phyloP scores from a whole-genome alignment of 2,329 filamentous ascomycete genomes.

The Dothistroma pini region DNA sequence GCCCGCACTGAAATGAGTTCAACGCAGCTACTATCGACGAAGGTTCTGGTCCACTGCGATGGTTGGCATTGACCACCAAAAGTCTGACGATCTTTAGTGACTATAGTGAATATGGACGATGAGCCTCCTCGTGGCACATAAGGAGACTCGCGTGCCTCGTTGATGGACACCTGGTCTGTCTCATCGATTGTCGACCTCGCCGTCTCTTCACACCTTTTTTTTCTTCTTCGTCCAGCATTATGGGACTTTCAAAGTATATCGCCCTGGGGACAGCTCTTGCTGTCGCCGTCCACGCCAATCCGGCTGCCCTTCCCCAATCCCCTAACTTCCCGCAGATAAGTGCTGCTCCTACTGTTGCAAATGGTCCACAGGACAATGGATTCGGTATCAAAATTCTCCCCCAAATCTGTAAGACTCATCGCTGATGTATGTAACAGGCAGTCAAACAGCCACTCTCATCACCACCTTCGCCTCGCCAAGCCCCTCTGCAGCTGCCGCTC shows the following conservation, averaged over 20 bases:
- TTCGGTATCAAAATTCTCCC: not conserved
- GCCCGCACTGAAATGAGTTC: not conserved
- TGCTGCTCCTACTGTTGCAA: constrained; percentile 22
- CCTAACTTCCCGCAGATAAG: constrained; percentile 19
- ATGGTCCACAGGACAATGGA: constrained; percentile 14
- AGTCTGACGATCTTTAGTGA: not conserved
- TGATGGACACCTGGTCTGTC: not conserved
- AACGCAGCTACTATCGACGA: not conserved
- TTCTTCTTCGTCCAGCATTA: not conserved
- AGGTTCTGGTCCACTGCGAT: not conserved
- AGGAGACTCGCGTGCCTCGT: not conserved
- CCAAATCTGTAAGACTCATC: too few species aligned
- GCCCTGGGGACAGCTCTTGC: constrained; percentile 12
- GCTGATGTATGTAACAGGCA: not conserved
- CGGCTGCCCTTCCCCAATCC: constrained; percentile 13
- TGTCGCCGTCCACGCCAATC: constrained; percentile 12
- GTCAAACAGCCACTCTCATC: constrained; percentile 18
- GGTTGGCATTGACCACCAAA: not conserved
- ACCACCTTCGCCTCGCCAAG: constrained; percentile 16
- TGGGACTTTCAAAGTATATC: not conserved
- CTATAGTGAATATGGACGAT: not conserved
- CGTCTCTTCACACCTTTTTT: not conserved
- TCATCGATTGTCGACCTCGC: not conserved
- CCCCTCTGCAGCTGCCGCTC: constrained; percentile 12
- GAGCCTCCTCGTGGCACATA: not conserved